Evolutionary conservation across 495 filamentous ascomycete species (phyloP).

Genomic region (Acidomyces sp.): DNA sequence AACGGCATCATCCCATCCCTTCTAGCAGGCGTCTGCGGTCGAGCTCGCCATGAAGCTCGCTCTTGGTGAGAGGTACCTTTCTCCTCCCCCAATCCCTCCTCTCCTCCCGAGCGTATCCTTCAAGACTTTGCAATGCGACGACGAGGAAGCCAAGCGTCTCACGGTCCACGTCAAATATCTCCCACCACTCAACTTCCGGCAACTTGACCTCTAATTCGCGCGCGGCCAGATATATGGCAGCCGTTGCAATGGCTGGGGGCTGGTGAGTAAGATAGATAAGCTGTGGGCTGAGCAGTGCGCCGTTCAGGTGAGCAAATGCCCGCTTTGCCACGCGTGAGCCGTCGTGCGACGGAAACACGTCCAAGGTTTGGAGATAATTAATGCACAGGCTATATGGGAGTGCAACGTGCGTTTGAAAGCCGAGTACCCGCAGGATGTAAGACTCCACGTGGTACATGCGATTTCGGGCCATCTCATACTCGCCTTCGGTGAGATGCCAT

Average conservation of each 20-base stretch:
- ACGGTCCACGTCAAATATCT: conserved; percentile 92
- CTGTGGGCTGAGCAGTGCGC: conserved; percentile 72
- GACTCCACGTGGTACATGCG: conserved; percentile 59
- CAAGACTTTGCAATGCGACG: conserved; percentile 69
- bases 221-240: conserved; percentile 80
- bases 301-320: conserved; percentile 66
- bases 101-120: conserved; percentile 51
- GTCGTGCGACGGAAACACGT: conserved; percentile 33
- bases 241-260: conserved; percentile 69
- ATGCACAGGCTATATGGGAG: conserved; percentile 79
- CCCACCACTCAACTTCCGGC: conserved; percentile 83
- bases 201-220: conserved; percentile 63
- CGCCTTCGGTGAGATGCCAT: conserved; percentile 55
- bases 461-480: conserved; percentile 48
- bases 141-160: conserved; percentile 93
- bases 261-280: conserved; percentile 86
- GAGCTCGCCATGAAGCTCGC: conserved; percentile 48
- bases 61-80: conserved; percentile 34
- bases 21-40: conserved; percentile 32
- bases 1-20: too few species aligned
- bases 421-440: conserved; percentile 56
- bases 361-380: conserved; percentile 85
- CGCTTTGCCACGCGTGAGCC: conserved; percentile 40
- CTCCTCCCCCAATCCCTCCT: conserved; percentile 34
- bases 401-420: conserved; percentile 71